A percentile compares a stretch with the other conserved stretches of the same genome.
phyloP scores from a whole-genome alignment of 2,329 filamentous ascomycete species.

The Verticillium klebahnii region DNA sequence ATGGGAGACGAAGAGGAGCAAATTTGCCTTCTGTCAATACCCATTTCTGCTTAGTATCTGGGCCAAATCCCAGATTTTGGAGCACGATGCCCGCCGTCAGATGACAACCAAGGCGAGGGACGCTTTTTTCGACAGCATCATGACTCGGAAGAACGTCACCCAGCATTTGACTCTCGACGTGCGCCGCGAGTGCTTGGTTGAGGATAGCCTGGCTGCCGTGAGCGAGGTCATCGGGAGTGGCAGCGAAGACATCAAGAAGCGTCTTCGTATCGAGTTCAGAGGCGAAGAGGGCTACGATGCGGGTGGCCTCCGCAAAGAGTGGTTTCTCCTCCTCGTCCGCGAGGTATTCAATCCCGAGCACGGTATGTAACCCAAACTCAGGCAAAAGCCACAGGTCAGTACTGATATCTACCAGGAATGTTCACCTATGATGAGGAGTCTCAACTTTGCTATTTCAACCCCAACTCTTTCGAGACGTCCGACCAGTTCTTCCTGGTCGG shows the following conservation, averaged over 20 bases:
- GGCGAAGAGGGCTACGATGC: slow-evolving; percentile 91
- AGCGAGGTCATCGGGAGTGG: slow-evolving; percentile 79
- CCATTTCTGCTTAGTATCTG: slow-evolving; percentile 89
- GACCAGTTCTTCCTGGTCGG: slow-evolving; percentile 91
- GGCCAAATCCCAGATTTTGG: slow-evolving; percentile 85
- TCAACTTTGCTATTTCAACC: slow-evolving; percentile 88
- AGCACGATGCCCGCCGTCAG: slow-evolving; percentile 81
- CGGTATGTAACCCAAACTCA: slow-evolving; percentile 49
- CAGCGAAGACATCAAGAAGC: slow-evolving; percentile 85
- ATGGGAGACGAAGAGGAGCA: slow-evolving; percentile 72
- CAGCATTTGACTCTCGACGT: slow-evolving; percentile 76
- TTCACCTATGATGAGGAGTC: slow-evolving; percentile 92
- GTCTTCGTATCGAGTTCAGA: slow-evolving; percentile 75
- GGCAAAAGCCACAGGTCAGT: background rate
- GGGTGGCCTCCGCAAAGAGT: slow-evolving; percentile 86
- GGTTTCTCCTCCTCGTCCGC: slow-evolving; percentile 83
- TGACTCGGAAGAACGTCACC: slow-evolving; percentile 67
- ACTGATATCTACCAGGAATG: slow-evolving; percentile 54
- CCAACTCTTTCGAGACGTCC: slow-evolving; percentile 81
- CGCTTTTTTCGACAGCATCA: slow-evolving; percentile 85
- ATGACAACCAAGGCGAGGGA: slow-evolving; percentile 87
- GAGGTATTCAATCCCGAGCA: slow-evolving; percentile 90
- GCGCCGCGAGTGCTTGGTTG: slow-evolving; percentile 78
- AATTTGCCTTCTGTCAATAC: slow-evolving; percentile 88
- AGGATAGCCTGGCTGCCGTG: slow-evolving; percentile 80